Evolutionary conservation across 1,284 basidiomycete genomes (phyloP).

Genomic region (Rhodotorula sp.): DNA sequence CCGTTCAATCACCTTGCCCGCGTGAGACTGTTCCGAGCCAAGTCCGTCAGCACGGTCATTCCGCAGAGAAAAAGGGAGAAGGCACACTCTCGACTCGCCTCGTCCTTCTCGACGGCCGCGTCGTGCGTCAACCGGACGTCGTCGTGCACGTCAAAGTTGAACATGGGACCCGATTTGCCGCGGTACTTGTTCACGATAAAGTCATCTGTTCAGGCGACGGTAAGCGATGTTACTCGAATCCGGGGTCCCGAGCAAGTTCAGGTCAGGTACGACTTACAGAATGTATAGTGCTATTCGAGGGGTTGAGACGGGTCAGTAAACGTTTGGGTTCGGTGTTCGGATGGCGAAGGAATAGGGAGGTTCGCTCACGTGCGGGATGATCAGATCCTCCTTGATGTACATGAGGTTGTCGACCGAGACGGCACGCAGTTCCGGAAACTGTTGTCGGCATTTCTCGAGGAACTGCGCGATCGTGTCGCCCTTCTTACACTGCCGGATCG

Average conservation of each 20-base stretch:
- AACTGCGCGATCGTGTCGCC: slow-evolving; percentile 89
- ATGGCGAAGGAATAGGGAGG: neutral
- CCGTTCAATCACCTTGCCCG: slow-evolving; percentile 95
- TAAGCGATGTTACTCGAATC: rapidly evolving
- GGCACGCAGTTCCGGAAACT: slow-evolving; percentile 85
- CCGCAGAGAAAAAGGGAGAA: neutral
- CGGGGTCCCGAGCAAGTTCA: too few relatives aligned
- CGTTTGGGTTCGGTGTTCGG: too few relatives aligned
- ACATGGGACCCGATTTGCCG: slow-evolving; percentile 95
- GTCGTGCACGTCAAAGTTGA: slow-evolving; percentile 99
- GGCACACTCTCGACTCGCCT: slow-evolving; percentile 50
- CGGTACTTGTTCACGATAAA: slow-evolving; percentile 98
- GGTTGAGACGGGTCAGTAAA: neutral
- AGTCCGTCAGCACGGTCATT: neutral
- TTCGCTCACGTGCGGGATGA: slow-evolving; percentile 78
- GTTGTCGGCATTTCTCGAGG: slow-evolving; percentile 85
- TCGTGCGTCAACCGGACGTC: slow-evolving; percentile 94
- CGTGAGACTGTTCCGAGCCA: slow-evolving; percentile 63
- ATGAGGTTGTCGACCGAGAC: slow-evolving; percentile 93
- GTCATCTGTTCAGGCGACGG: slow-evolving; percentile 48
- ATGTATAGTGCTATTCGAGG: slow-evolving; percentile 78
- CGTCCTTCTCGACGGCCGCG: slow-evolving; percentile 94
- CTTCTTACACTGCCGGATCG: slow-evolving; percentile 79
- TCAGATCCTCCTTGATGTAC: slow-evolving; percentile 91
- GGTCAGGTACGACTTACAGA: slow-evolving; percentile 53